Evolutionary conservation across 495 filamentous ascomycete genomes (phyloP).

Genomic region (Cladorrhinum samala): DNA sequence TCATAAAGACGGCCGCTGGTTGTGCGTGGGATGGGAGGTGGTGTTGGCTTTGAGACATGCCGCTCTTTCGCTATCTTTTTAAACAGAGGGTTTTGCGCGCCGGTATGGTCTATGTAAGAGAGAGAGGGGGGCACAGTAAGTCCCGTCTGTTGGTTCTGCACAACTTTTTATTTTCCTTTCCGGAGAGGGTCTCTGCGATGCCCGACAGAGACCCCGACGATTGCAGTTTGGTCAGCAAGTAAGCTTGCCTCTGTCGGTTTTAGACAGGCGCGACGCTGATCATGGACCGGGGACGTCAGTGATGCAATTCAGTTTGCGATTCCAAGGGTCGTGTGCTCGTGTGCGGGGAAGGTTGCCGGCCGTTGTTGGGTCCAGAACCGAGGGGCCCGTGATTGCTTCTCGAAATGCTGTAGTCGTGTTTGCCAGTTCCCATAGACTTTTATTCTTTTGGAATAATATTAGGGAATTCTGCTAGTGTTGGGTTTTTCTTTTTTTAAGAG

Average conservation of each 20-base stretch:
- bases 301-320: conserved; percentile 8
- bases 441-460: too few relatives aligned
- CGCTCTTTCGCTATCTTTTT: conserved; percentile 13
- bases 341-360: conserved; percentile 42
- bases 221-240: background rate
- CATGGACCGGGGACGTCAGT: background rate
- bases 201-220: conserved; percentile 23
- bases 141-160: conserved; percentile 1
- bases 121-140: background rate
- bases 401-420: conserved; percentile 25
- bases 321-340: conserved; percentile 27
- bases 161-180: background rate
- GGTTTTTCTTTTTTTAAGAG: too few relatives aligned
- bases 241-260: conserved; percentile 8
- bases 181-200: conserved; percentile 8
- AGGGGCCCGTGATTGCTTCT: conserved; percentile 40
- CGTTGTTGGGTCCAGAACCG: conserved; percentile 14
- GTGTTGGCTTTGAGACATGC: conserved; percentile 44
- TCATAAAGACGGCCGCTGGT: conserved; percentile 20
- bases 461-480: too few relatives aligned
- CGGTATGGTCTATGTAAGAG: background rate
- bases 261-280: background rate
- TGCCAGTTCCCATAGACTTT: conserved; percentile 44
- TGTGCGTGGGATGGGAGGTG: conserved; percentile 30
- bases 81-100: conserved; percentile 14